Evolutionary conservation across 2,329 filamentous ascomycete genomes (phyloP).

Genomic region (Epicoccum nigrum): DNA sequence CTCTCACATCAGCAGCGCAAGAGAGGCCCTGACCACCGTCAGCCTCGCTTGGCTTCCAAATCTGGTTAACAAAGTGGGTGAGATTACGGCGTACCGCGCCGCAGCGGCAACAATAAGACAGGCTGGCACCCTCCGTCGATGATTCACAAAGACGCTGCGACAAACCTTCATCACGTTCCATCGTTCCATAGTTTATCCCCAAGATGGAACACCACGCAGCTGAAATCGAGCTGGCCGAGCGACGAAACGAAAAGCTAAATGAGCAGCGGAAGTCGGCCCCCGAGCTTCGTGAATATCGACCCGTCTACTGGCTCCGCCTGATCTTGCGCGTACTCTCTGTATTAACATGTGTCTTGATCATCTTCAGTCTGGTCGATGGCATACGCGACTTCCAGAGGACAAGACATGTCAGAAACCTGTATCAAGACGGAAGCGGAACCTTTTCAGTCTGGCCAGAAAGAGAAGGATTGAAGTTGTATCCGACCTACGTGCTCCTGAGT

Average conservation of each 20-base stretch:
- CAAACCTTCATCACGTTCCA: too few relatives aligned
- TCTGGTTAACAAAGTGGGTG: constrained; percentile 1
- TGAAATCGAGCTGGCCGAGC: constrained; percentile 15
- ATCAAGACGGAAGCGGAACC: constrained; percentile 22
- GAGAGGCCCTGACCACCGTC: neutral
- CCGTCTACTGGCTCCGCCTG: constrained; percentile 21
- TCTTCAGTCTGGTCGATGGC: constrained; percentile 16
- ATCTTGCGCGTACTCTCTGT: constrained; percentile 21
- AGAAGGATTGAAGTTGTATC: constrained; percentile 22
- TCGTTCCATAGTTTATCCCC: too few relatives aligned
- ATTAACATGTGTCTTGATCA: constrained; percentile 15
- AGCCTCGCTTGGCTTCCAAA: constrained; percentile 12
- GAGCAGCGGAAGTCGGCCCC: constrained; percentile 11
- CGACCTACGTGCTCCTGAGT: constrained; percentile 20
- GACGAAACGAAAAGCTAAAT: constrained; percentile 15
- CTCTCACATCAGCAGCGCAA: constrained; percentile 11
- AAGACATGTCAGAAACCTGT: constrained; percentile 20
- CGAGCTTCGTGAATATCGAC: constrained; percentile 18
- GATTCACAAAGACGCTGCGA: neutral
- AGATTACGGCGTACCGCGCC: constrained; percentile 11
- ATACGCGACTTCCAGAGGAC: constrained; percentile 18
- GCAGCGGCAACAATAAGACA: constrained; percentile 9
- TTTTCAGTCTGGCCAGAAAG: constrained; percentile 24
- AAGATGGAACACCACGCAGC: constrained; percentile 20
- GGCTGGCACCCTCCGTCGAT: neutral